These are phyloP conservation scores for Blastobotrys petasosporus DNA, from an alignment of 1,139 yeast genomes.

Conservation along the genomic window DNA sequence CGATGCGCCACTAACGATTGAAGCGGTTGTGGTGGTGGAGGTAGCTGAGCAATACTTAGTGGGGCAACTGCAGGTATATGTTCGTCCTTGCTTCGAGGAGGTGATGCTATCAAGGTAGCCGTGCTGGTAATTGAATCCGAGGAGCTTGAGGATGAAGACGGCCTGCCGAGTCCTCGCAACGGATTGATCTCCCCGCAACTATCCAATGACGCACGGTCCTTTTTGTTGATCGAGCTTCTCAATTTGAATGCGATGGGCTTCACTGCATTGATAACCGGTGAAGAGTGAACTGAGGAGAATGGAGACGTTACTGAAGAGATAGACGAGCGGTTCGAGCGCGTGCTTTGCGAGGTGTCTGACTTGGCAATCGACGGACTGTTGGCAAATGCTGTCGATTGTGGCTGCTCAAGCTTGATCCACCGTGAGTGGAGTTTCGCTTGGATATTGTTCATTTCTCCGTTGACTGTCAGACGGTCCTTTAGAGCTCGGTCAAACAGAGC, in stretches of 20 bases:
- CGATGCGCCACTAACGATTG: not conserved
- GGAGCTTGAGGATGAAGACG: not conserved
- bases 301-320: constrained; percentile 9
- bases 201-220: constrained; percentile 4
- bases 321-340: constrained; percentile 8
- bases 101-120: too few species aligned
- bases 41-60: too few species aligned
- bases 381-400: not conserved
- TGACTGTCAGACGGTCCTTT: constrained; percentile 18
- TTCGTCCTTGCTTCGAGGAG: too few species aligned
- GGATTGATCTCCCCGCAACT: constrained; percentile 9
- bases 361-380: too few species aligned
- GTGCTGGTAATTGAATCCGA: too few species aligned
- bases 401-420: constrained; percentile 15
- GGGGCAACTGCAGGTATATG: too few species aligned
- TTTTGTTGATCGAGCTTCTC: not conserved
- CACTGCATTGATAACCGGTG: constrained; percentile 5
- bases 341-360: not conserved
- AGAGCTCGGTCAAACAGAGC: constrained; percentile 23
- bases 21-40: not conserved
- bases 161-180: constrained; percentile 8
- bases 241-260: constrained; percentile 4
- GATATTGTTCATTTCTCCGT: constrained; percentile 18
- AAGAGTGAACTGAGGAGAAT: constrained; percentile 10
- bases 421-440: constrained; percentile 19